phyloP scores from a whole-genome alignment of 1,284 basidiomycete species.

The Chalciporus piperatoides region DNA sequence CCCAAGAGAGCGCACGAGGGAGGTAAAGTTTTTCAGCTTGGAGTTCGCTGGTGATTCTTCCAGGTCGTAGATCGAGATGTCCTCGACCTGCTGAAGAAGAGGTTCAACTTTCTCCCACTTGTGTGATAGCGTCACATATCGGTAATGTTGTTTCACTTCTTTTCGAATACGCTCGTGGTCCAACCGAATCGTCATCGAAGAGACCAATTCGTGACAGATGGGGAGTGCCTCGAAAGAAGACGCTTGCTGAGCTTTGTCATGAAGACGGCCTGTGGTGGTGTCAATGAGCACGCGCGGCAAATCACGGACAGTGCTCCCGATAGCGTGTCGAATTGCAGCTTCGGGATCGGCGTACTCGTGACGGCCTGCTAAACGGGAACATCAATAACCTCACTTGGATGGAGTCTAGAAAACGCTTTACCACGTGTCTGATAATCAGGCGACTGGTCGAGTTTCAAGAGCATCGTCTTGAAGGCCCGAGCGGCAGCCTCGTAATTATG shows the following conservation, averaged over 20 bases:
- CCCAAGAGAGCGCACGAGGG: constrained; percentile 1
- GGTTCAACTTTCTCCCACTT: background rate
- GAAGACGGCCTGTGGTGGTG: constrained; percentile 1
- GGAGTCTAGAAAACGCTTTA: background rate
- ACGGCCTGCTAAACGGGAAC: too few relatives aligned
- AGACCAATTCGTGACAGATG: constrained; percentile 6
- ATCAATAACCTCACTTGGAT: too few relatives aligned
- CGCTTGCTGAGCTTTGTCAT: constrained; percentile 4
- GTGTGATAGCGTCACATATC: constrained; percentile 9
- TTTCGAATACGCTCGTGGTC: background rate
- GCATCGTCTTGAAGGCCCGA: constrained; percentile 2
- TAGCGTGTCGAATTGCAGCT: background rate
- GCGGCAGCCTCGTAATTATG: too few relatives aligned
- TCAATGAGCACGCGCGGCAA: constrained; percentile 3
- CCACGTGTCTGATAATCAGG: background rate
- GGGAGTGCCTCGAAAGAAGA: constrained; percentile 5
- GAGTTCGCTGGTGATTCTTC: constrained; percentile 2
- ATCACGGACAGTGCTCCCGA: background rate
- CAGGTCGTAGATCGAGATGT: constrained; percentile 2
- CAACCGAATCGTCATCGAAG: constrained; percentile 14
- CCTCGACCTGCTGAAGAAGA: background rate
- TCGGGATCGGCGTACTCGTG: background rate
- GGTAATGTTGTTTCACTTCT: background rate
- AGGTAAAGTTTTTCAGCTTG: constrained; percentile 8
- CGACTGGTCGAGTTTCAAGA: constrained; percentile 1